Evolutionary conservation across 1,139 yeast species (phyloP).

Genomic region (Candida sp.): DNA sequence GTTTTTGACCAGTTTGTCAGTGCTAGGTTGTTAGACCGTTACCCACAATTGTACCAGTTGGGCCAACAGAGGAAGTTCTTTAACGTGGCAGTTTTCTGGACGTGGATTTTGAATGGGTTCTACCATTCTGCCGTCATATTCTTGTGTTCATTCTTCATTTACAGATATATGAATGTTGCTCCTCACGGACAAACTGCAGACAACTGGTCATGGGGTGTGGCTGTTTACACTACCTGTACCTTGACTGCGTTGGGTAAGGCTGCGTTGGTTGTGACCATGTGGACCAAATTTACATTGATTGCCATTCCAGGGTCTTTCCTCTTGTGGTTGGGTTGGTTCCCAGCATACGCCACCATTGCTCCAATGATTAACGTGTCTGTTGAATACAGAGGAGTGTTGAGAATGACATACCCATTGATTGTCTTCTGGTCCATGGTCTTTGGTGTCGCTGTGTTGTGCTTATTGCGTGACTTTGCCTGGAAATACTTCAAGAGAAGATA

Average conservation of each 20-base stretch:
- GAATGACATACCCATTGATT: constrained; percentile 76
- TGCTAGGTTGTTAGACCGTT: constrained; percentile 85
- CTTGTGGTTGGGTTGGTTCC: constrained; percentile 87
- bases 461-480: constrained; percentile 91
- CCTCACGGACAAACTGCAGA: constrained; percentile 77
- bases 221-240: constrained; percentile 86
- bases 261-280: constrained; percentile 85
- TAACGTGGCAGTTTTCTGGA: constrained; percentile 94
- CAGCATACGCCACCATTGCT: constrained; percentile 84
- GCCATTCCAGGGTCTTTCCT: constrained; percentile 96
- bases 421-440: constrained; percentile 87
- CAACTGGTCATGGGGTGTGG: constrained; percentile 97
- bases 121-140: constrained; percentile 90
- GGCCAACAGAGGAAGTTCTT: constrained; percentile 92
- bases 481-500: constrained; percentile 93
- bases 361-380: constrained; percentile 83
- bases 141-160: constrained; percentile 72
- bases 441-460: constrained; percentile 76
- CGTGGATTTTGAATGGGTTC: constrained; percentile 96
- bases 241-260: constrained; percentile 95
- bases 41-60: constrained; percentile 89
- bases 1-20: constrained; percentile 96
- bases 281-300: constrained; percentile 92
- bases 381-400: constrained; percentile 83
- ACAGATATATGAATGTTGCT: constrained; percentile 67